Conservation (phyloP, 768 basidiomycete species). For the Pleurotus sapidus region DNA sequence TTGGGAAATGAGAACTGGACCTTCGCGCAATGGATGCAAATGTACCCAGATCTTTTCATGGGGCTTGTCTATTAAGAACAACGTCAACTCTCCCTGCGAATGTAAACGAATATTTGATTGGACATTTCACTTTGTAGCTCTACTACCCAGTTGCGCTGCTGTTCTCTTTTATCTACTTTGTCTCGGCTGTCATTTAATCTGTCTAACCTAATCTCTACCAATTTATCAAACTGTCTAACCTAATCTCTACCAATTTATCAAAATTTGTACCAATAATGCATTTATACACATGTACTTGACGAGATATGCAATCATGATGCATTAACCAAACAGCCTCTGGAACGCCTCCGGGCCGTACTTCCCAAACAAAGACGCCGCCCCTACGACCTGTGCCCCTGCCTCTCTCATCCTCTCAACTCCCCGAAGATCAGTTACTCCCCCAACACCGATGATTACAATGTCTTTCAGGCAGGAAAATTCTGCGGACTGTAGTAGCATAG, state of each 20-base stretch:
- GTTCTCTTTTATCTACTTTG: too few species aligned
- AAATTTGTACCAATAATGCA: too few species aligned
- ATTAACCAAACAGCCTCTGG: slow-evolving; percentile 28
- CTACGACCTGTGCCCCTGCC: slow-evolving; percentile 62
- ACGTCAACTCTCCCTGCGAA: too few species aligned
- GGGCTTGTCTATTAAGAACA: neutral
- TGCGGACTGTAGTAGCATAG: slow-evolving; percentile 43
- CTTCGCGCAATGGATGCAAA: neutral
- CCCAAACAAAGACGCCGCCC: slow-evolving; percentile 51
- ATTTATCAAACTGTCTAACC: too few species aligned
- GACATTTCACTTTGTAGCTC: too few species aligned
- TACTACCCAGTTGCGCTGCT: too few species aligned
- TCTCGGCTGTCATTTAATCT: too few species aligned
- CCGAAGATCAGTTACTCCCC: slow-evolving; percentile 66
- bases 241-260: too few species aligned
- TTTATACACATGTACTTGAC: too few species aligned
- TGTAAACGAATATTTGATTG: too few species aligned
- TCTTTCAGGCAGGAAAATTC: slow-evolving; percentile 33
- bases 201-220: too few species aligned
- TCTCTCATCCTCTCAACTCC: slow-evolving; percentile 66
- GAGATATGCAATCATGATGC: too few species aligned
- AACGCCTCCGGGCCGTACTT: slow-evolving; percentile 54
- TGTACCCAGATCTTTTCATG: neutral
- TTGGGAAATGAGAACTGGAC: neutral
- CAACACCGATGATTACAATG: slow-evolving; percentile 75